Evolutionary conservation across 2,329 filamentous ascomycete genomes (phyloP).

Genomic region (Fusarium gaditjirri): DNA sequence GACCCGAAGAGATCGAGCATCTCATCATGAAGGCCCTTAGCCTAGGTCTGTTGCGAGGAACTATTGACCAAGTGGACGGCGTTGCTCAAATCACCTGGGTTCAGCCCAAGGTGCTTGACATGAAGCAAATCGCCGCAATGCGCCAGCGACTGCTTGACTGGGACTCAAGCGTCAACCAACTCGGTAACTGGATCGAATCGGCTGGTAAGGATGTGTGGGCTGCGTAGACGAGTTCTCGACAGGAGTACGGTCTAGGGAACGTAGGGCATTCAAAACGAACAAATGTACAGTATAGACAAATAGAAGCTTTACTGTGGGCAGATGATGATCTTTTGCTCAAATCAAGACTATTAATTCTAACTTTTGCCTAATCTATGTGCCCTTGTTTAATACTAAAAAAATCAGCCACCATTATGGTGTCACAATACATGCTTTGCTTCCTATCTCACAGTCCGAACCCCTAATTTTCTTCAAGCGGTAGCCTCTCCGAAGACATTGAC

Average conservation of each 20-base stretch:
- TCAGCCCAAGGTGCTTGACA: conserved; percentile 96
- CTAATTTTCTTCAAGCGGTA: conserved; percentile 22
- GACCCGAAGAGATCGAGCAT: conserved; percentile 93
- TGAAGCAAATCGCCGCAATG: conserved; percentile 95
- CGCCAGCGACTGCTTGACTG: conserved; percentile 87
- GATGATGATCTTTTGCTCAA: conserved; percentile 31
- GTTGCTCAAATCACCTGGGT: conserved; percentile 98
- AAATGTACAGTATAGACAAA: conserved; percentile 46
- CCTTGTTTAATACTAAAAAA: not conserved
- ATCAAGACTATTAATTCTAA: conserved; percentile 40
- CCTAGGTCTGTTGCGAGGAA: conserved; percentile 86
- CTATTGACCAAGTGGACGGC: conserved; percentile 95
- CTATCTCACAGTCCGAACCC: not conserved
- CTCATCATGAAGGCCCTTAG: conserved; percentile 99
- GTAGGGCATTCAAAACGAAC: conserved; percentile 30
- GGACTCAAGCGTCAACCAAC: conserved; percentile 94
- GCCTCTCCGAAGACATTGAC: conserved; percentile 61
- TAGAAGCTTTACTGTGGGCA: conserved; percentile 41
- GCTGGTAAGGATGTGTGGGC: conserved; percentile 97
- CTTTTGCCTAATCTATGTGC: conserved; percentile 7
- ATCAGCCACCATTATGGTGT: not conserved
- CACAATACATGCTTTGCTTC: not conserved
- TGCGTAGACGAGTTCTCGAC: conserved; percentile 60
- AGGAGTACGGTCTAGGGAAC: not conserved
- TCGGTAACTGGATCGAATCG: conserved; percentile 96